Conservation (phyloP, 2,329 filamentous ascomycete genomes). For the Fusarium piperis region DNA sequence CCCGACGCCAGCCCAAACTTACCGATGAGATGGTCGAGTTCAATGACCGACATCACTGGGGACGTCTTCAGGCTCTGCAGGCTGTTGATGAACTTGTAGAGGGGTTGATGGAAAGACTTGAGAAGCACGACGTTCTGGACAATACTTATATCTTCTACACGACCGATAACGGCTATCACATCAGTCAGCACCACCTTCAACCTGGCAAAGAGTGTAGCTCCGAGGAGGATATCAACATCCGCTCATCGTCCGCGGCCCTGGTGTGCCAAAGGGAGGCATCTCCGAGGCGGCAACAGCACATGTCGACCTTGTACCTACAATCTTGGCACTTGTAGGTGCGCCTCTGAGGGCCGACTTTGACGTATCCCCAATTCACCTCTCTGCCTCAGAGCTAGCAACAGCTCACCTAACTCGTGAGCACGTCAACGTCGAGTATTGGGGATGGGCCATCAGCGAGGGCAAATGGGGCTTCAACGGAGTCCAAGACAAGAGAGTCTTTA, state of each 20-base stretch:
- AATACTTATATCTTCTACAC: slow-evolving; percentile 64
- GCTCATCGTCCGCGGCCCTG: slow-evolving; percentile 60
- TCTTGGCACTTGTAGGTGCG: slow-evolving; percentile 51
- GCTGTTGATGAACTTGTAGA: slow-evolving; percentile 58
- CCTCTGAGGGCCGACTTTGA: slow-evolving; percentile 59
- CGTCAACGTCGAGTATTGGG: slow-evolving; percentile 57
- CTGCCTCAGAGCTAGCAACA: background rate
- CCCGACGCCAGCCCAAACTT: slow-evolving; percentile 47
- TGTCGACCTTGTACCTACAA: slow-evolving; percentile 64
- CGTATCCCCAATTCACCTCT: slow-evolving; percentile 57
- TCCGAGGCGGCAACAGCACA: slow-evolving; percentile 58
- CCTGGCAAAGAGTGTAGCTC: slow-evolving; percentile 63
- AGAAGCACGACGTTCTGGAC: slow-evolving; percentile 46
- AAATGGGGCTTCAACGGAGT: slow-evolving; percentile 23
- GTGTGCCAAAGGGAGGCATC: slow-evolving; percentile 50
- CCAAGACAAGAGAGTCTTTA: slow-evolving; percentile 16
- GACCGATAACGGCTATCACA: slow-evolving; percentile 64
- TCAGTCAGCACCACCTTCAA: slow-evolving; percentile 61
- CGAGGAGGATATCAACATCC: slow-evolving; percentile 63
- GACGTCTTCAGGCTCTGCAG: slow-evolving; percentile 55
- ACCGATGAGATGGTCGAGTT: slow-evolving; percentile 46
- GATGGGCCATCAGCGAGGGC: slow-evolving; percentile 43
- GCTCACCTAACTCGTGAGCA: background rate
- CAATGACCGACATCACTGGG: slow-evolving; percentile 53
- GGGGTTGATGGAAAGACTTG: slow-evolving; percentile 48